Base-by-base conservation (phyloP, 2,329 filamentous ascomycete genomes). In the Aspergillus alliaceus region DNA sequence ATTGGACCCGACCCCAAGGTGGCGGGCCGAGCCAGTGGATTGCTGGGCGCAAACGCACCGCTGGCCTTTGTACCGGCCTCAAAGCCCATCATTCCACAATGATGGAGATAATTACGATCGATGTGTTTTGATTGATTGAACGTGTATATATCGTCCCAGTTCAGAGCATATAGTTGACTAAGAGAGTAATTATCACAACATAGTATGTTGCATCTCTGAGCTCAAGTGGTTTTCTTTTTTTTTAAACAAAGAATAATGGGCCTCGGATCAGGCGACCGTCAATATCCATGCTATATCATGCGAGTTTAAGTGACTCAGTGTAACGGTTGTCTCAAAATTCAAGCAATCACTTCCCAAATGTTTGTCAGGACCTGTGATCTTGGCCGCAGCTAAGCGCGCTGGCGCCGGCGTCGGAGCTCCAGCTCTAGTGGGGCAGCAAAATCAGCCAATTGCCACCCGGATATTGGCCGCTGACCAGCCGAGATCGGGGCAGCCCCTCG, bases 401-500 rank as follows among this genome's bases (percentile, higher is more conserved):
- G 14, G 5, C 24, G 34, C 63, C 61, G 59, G 37, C 42, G 40
- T 55, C 54, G 57, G 54, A 20, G 31, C 22, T 27, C 35, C 14
- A 39, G 48, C 31, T 47, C 29, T 22, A 22, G 42, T 53, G 59
- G 55, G 51, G 39, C 31, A n/a, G 15, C 51, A 40, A 2, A 2
- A 2, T 20, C 39, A 53, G 42, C 72, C 69, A 74, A 73, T 73
- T 50, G 65, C 14, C 44, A 24, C 6, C 6, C 14, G 8, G 42
- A 24, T 22, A 69, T 69, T 72, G 64, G 55, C 34, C 59, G 72
- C 70, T 72, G 71, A 73, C 71, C 69, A 64, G 61, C 69, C 72
- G 72, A 74, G 56, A 63, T 69, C 72, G 72, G 72, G 60, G 40
- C 51, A 62, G 65, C 70, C 70, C 72, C 72, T 72, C 70, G 64